phyloP scores from a whole-genome alignment of 257 asterid species.

The Primulina tabacum region DNA sequence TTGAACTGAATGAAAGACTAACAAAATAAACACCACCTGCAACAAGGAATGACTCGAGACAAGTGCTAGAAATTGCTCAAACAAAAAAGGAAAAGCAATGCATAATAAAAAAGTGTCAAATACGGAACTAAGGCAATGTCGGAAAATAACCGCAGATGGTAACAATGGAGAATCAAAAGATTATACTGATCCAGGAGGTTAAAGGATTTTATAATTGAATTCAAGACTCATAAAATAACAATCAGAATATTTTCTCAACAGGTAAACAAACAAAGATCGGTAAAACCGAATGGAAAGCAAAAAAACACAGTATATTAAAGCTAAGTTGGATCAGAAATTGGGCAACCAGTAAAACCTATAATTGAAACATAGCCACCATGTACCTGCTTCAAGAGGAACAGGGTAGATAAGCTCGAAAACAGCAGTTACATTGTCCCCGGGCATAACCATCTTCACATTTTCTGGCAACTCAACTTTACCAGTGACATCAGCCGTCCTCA shows the following conservation, averaged over 20 bases:
- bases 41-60: not conserved
- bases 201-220: not conserved
- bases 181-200: not conserved
- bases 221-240: not conserved
- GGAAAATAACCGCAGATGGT: too few relatives aligned
- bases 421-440: constrained; percentile 98
- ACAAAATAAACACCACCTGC: not conserved
- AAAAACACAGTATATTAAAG: not conserved
- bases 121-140: too few relatives aligned
- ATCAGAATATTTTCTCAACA: not conserved
- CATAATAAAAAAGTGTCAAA: not conserved
- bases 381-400: constrained; percentile 91
- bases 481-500: constrained; percentile 98
- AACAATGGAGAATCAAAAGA: not conserved
- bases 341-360: not conserved
- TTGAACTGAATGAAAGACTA: not conserved
- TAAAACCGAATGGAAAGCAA: not conserved
- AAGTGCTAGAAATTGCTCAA: not conserved
- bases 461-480: constrained; percentile 97
- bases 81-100: not conserved
- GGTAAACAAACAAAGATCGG: not conserved
- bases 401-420: constrained; percentile 82
- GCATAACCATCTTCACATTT: constrained; percentile 99
- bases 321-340: not conserved
- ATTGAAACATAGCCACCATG: not conserved